Percentiles rank a stretch among this genome's conserved stretches.
Conservation (phyloP, 805 yeast species). For the Yamadazyma insecticola region DNA sequence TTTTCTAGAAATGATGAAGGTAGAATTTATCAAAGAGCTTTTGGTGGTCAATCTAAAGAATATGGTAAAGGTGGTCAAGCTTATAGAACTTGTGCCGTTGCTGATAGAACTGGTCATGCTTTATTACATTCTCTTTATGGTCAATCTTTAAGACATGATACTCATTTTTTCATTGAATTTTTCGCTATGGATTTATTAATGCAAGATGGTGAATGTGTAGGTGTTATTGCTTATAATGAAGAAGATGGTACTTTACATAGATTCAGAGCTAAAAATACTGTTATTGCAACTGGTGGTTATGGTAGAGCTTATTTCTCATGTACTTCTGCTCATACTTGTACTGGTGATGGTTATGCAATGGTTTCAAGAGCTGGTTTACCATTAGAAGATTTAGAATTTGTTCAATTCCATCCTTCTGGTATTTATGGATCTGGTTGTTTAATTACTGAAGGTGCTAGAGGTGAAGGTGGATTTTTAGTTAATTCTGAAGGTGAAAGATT, state of each 20-base stretch:
- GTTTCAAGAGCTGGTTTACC: slow-evolving; percentile 98
- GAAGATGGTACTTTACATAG: slow-evolving; percentile 98
- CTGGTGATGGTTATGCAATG: slow-evolving; percentile 99
- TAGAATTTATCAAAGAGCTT: slow-evolving; percentile 96
- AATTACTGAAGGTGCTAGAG: slow-evolving; percentile 99
- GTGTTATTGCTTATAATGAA: slow-evolving; percentile 96
- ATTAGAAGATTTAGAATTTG: slow-evolving; percentile 93
- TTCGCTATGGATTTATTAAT: slow-evolving; percentile 91
- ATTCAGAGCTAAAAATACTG: slow-evolving; percentile 94
- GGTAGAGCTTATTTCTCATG: slow-evolving; percentile 98
- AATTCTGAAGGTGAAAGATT: slow-evolving; percentile 98
- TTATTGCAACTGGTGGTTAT: slow-evolving; percentile 97
- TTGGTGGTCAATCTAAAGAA: slow-evolving; percentile 95
- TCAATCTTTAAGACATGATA: slow-evolving; percentile 93
- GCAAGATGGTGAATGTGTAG: slow-evolving; percentile 94
- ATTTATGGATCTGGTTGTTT: slow-evolving; percentile 98
- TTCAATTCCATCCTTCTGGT: slow-evolving; percentile 99
- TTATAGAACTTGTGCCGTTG: slow-evolving; percentile 98
- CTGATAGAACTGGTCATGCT: slow-evolving; percentile 99
- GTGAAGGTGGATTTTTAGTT: slow-evolving; percentile 98
- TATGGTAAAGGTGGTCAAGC: slow-evolving; percentile 99
- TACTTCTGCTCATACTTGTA: slow-evolving; percentile 99
- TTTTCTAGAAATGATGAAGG: slow-evolving; percentile 97
- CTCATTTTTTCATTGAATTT: slow-evolving; percentile 96
- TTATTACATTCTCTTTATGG: slow-evolving; percentile 93